Conservation (phyloP, 2,329 filamentous ascomycete genomes). For the Colletotrichum orbiculare region DNA sequence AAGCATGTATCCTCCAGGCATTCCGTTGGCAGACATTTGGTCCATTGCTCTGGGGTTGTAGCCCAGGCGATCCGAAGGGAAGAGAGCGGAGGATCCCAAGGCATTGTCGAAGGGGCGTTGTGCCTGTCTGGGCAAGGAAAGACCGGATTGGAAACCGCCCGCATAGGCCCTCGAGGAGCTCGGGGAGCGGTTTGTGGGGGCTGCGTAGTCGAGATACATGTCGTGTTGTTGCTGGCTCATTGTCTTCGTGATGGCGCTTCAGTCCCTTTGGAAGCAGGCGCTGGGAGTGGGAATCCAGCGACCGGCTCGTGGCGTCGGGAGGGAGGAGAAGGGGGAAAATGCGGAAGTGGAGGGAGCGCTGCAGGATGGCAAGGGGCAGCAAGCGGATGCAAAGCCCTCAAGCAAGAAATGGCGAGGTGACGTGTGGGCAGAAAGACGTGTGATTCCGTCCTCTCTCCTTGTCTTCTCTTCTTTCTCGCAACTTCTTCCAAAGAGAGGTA, state of each 20-base stretch:
- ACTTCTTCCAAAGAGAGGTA: too few relatives aligned
- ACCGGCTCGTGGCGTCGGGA: slow-evolving; percentile 21
- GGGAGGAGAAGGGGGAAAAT: slow-evolving; percentile 8
- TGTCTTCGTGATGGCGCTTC: slow-evolving; percentile 38
- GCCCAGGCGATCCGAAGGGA: slow-evolving; percentile 75
- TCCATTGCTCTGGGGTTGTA: slow-evolving; percentile 69
- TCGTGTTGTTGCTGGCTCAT: slow-evolving; percentile 69
- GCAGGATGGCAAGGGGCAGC: slow-evolving; percentile 30
- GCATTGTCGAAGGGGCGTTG: slow-evolving; percentile 84
- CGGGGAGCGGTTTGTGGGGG: slow-evolving; percentile 66
- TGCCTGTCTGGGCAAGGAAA: slow-evolving; percentile 59
- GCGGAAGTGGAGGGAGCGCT: slow-evolving; percentile 24
- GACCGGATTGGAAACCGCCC: slow-evolving; percentile 57
- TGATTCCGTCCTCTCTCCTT: background rate
- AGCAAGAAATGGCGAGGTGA: slow-evolving; percentile 20
- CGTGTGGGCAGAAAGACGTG: slow-evolving; percentile 2
- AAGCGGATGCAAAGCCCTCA: slow-evolving; percentile 28
- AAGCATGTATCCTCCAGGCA: slow-evolving; percentile 61
- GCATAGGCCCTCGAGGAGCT: slow-evolving; percentile 58
- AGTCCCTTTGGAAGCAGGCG: slow-evolving; percentile 13
- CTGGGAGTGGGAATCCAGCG: slow-evolving; percentile 30
- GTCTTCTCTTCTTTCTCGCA: too few relatives aligned
- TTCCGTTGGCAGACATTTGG: slow-evolving; percentile 51
- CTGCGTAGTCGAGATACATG: slow-evolving; percentile 79
- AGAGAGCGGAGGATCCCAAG: slow-evolving; percentile 72